phyloP scores from a whole-genome alignment of 2,329 filamentous ascomycete genomes.

The Trichoderma koningiopsis region DNA sequence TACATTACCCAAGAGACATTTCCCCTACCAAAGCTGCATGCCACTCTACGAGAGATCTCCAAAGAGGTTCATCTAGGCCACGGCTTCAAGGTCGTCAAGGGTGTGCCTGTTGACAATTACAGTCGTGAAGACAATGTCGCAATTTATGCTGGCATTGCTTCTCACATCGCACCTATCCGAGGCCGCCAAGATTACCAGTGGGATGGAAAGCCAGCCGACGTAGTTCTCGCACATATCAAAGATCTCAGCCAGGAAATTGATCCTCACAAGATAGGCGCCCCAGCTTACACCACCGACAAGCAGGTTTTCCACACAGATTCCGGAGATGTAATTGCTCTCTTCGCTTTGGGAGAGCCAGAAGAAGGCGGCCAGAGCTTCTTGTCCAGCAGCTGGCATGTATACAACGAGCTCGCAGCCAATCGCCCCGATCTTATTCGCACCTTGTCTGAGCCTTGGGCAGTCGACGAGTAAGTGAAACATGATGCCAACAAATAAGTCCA shows the following conservation, averaged over 20 bases:
- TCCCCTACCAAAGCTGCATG: slow-evolving; percentile 54
- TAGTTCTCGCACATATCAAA: slow-evolving; percentile 63
- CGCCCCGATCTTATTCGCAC: slow-evolving; percentile 62
- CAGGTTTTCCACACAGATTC: slow-evolving; percentile 65
- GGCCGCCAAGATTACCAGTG: slow-evolving; percentile 54
- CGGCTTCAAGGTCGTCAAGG: slow-evolving; percentile 64
- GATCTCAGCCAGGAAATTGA: slow-evolving; percentile 50
- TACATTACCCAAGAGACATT: slow-evolving; percentile 54
- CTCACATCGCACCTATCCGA: slow-evolving; percentile 57
- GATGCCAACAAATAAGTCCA: background rate
- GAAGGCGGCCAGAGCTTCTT: slow-evolving; percentile 60
- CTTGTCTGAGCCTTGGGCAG: slow-evolving; percentile 52
- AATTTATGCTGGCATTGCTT: slow-evolving; percentile 61
- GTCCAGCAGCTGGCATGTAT: slow-evolving; percentile 60
- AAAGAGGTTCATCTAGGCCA: slow-evolving; percentile 58
- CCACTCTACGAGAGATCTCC: slow-evolving; percentile 53
- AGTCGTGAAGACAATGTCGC: slow-evolving; percentile 59
- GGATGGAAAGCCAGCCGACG: slow-evolving; percentile 51
- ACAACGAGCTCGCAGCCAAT: slow-evolving; percentile 62
- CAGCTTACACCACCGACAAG: slow-evolving; percentile 62
- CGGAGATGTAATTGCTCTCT: slow-evolving; percentile 61
- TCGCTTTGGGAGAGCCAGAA: slow-evolving; percentile 54
- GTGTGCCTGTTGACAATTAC: slow-evolving; percentile 55
- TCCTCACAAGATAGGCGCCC: slow-evolving; percentile 52
- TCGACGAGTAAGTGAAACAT: slow-evolving; percentile 43